phyloP scores from a whole-genome alignment of 2,329 filamentous ascomycete species.

The Aspergillus pseudonomiae region DNA sequence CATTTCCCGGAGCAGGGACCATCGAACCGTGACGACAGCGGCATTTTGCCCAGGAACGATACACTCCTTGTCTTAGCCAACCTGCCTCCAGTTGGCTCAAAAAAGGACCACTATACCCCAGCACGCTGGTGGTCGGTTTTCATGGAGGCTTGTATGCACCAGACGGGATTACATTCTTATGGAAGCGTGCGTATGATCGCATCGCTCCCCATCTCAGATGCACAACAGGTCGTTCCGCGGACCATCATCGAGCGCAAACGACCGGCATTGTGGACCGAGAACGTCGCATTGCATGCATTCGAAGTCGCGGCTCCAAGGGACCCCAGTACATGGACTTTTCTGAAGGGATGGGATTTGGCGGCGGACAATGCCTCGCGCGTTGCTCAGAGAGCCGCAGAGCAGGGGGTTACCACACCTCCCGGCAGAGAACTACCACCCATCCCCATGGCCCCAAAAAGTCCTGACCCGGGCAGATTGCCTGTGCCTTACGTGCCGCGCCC shows the following conservation, averaged over 20 bases:
- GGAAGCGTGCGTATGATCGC: conserved; percentile 79
- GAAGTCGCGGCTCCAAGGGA: conserved; percentile 58
- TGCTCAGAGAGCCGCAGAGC: conserved; percentile 31
- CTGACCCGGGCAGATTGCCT: conserved; percentile 16
- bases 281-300: conserved; percentile 44
- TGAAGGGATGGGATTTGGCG: conserved; percentile 31
- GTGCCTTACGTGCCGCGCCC: conserved; percentile 41
- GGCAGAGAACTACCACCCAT: conserved; percentile 31
- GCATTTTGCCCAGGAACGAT: conserved; percentile 62
- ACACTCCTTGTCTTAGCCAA: conserved; percentile 75
- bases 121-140: conserved; percentile 61
- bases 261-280: conserved; percentile 61
- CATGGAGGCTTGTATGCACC: conserved; percentile 58
- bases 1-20: conserved; percentile 59
- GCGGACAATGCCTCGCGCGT: conserved; percentile 31
- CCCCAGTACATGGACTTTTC: conserved; percentile 22
- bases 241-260: conserved; percentile 59
- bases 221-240: conserved; percentile 62
- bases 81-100: conserved; percentile 59
- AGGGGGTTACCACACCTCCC: conserved; percentile 33
- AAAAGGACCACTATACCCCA: conserved; percentile 50
- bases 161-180: conserved; percentile 70
- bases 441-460: conserved; percentile 27
- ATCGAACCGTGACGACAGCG: conserved; percentile 41
- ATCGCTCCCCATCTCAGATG: conserved; percentile 68